These are phyloP conservation scores for Potentilla sterilis DNA, from an alignment of 306 rosid genomes.

Conservation along the genomic window DNA sequence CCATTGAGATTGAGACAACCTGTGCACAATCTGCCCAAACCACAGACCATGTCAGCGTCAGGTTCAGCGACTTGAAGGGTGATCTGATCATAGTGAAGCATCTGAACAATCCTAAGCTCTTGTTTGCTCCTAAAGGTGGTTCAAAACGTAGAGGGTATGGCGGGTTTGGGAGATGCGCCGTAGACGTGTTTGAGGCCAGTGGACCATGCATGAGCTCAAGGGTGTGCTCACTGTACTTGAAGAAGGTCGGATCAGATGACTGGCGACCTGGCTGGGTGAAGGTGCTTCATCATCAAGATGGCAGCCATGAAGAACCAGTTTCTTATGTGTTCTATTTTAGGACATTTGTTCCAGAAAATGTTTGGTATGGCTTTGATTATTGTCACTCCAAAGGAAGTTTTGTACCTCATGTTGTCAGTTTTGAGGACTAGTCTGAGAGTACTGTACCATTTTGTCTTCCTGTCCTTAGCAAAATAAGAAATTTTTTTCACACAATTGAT, in stretches of 20 bases:
- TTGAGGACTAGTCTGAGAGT: not conserved
- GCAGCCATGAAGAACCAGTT: constrained; percentile 13
- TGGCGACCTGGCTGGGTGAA: constrained; percentile 41
- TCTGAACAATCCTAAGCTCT: constrained; percentile 17
- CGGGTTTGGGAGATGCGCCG: constrained; percentile 31
- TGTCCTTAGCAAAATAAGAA: not conserved
- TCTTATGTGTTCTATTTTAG: constrained; percentile 35
- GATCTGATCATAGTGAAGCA: constrained; percentile 32
- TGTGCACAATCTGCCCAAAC: constrained; percentile 28
- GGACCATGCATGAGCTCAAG: constrained; percentile 30
- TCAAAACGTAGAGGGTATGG: constrained; percentile 17
- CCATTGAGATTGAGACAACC: constrained; percentile 34
- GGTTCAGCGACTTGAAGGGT: constrained; percentile 25
- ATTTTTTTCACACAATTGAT: not conserved
- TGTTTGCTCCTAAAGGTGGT: constrained; percentile 25
- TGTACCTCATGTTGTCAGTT: constrained; percentile 17
- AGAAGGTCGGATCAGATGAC: constrained; percentile 32
- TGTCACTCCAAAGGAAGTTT: constrained; percentile 22
- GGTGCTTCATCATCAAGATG: constrained; percentile 26
- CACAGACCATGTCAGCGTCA: constrained; percentile 27
- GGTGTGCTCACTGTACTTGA: constrained; percentile 28
- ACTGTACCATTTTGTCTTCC: not conserved
- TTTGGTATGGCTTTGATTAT: constrained; percentile 39
- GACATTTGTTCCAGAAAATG: constrained; percentile 36
- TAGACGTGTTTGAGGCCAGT: constrained; percentile 33